Conservation (phyloP, 306 rosid species). For the Sechiopsis laciniata region DNA sequence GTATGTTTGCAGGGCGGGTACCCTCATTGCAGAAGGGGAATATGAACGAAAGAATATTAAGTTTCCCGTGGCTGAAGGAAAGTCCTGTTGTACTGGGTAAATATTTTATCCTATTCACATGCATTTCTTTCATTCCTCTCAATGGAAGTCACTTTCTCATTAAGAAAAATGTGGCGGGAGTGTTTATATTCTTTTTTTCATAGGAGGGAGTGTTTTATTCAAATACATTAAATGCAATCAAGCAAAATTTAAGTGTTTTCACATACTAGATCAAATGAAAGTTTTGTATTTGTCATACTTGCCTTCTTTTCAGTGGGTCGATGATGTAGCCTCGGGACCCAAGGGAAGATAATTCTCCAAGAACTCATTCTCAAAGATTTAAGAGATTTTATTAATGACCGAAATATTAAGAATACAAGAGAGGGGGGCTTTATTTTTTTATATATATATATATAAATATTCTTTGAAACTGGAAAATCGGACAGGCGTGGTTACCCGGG, state of each 20-base stretch:
- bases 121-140: slow-evolving; percentile 9
- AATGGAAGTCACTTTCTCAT: not conserved
- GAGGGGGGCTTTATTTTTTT: too few relatives aligned
- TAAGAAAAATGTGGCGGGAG: not conserved
- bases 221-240: slow-evolving; percentile 16
- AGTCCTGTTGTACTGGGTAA: slow-evolving; percentile 86
- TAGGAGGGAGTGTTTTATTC: too few relatives aligned
- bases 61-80: slow-evolving; percentile 83
- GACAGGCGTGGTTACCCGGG: too few relatives aligned
- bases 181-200: too few relatives aligned
- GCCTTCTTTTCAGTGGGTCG: slow-evolving; percentile 24
- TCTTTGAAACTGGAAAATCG: too few relatives aligned
- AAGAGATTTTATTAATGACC: too few relatives aligned
- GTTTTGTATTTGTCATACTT: slow-evolving; percentile 21
- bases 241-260: not conserved
- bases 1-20: slow-evolving; percentile 57
- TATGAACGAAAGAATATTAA: slow-evolving; percentile 64
- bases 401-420: too few relatives aligned
- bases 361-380: too few relatives aligned
- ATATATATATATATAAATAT: too few relatives aligned
- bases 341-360: too few relatives aligned
- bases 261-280: not conserved
- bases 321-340: too few relatives aligned
- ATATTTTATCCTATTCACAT: slow-evolving; percentile 10
- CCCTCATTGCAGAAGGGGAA: slow-evolving; percentile 83